Conservation (phyloP, 495 filamentous ascomycete genomes). For the Aspergillus cavernicola region DNA sequence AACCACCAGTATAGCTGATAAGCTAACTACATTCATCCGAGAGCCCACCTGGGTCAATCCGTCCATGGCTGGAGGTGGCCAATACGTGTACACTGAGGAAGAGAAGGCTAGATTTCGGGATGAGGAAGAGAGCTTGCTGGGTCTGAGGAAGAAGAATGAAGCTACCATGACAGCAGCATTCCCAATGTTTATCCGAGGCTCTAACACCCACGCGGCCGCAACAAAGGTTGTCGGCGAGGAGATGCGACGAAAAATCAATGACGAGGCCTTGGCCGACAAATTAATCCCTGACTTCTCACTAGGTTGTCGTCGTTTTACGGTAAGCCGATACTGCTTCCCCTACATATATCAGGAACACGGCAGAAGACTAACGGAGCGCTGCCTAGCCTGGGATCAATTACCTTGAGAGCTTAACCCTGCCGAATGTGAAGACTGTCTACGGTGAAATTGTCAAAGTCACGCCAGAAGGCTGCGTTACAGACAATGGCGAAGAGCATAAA, state of each 20-base stretch:
- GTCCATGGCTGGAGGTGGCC: constrained; percentile 9
- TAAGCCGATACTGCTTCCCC: neutral
- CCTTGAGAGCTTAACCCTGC: constrained; percentile 30
- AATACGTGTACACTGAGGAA: constrained; percentile 24
- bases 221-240: neutral
- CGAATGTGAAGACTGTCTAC: constrained; percentile 31
- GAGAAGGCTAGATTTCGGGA: constrained; percentile 24
- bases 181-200: constrained; percentile 5
- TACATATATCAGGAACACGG: too few species aligned
- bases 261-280: neutral
- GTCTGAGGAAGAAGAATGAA: constrained; percentile 40
- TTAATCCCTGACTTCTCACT: constrained; percentile 3
- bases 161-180: constrained; percentile 33
- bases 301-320: constrained; percentile 5
- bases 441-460: constrained; percentile 28
- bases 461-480: constrained; percentile 29
- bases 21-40: constrained; percentile 17
- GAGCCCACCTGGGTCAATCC: constrained; percentile 18
- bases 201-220: neutral
- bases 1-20: neutral
- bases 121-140: constrained; percentile 19
- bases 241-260: neutral
- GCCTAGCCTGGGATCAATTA: constrained; percentile 29
- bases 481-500: constrained; percentile 28
- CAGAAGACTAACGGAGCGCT: neutral